A percentile compares a stretch with the other conserved stretches of the same genome.
Evolutionary conservation across 148 eudicot genomes (phyloP).

Genomic region (Vaccinium corymbosum): DNA sequence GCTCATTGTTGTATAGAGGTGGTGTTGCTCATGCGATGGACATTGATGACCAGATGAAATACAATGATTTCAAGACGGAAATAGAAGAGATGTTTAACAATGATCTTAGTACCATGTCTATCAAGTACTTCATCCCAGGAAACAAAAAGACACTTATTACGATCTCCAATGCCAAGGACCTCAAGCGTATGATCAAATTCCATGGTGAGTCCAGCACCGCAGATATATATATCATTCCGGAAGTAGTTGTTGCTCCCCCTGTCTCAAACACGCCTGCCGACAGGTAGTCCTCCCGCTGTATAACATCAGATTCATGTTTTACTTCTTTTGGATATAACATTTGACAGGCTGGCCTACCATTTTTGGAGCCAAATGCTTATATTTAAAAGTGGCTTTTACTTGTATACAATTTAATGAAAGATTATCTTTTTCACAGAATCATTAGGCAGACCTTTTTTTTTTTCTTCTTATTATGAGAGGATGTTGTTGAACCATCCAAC

Average conservation of each 20-base stretch:
- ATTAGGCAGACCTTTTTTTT: not conserved
- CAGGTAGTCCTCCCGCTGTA: constrained; percentile 44
- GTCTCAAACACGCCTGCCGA: constrained; percentile 72
- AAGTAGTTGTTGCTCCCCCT: constrained; percentile 57
- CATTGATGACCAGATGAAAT: constrained; percentile 62
- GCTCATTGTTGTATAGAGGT: constrained; percentile 60
- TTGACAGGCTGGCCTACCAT: constrained; percentile 21
- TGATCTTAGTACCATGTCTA: constrained; percentile 38
- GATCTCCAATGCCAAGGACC: constrained; percentile 88
- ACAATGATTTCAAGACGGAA: constrained; percentile 60
- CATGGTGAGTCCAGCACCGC: constrained; percentile 49
- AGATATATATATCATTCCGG: constrained; percentile 67
- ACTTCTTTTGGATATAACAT: constrained; percentile 19
- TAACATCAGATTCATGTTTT: not conserved
- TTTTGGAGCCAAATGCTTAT: too few species aligned
- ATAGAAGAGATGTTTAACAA: constrained; percentile 84
- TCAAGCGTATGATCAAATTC: constrained; percentile 80
- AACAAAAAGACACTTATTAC: constrained; percentile 79
- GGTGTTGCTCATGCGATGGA: constrained; percentile 99
- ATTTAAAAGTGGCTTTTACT: too few species aligned
- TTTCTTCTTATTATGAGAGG: not conserved
- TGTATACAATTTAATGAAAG: too few species aligned
- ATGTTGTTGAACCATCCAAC: too few species aligned
- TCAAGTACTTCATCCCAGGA: constrained; percentile 86
- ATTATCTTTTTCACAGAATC: too few species aligned